These are phyloP conservation scores for Stemphylium beticola DNA, from an alignment of 2,329 filamentous ascomycete genomes.

Conservation along the genomic window DNA sequence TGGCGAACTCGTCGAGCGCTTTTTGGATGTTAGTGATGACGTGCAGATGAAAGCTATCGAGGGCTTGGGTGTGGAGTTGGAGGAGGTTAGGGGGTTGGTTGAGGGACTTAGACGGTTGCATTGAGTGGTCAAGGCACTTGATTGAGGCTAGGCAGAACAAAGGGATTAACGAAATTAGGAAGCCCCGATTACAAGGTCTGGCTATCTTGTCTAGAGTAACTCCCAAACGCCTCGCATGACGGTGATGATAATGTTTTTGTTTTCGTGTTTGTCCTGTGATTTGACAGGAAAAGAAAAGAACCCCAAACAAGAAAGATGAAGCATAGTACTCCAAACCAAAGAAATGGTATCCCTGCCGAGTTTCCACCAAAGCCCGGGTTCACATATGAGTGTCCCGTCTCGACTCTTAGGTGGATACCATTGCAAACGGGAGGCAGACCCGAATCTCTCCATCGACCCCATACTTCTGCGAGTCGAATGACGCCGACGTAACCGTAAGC, in stretches of 20 bases:
- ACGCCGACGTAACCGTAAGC: too few species aligned
- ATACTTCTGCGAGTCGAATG: too few species aligned
- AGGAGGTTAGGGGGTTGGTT: constrained; percentile 65
- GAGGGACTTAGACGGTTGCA: constrained; percentile 61
- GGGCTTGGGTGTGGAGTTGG: constrained; percentile 62
- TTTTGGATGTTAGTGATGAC: constrained; percentile 72
- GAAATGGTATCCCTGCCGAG: too few species aligned
- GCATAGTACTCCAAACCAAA: too few species aligned
- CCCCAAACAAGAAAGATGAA: too few species aligned
- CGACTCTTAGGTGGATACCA: too few species aligned
- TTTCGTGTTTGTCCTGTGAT: not conserved
- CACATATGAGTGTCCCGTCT: too few species aligned
- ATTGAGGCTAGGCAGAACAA: too few species aligned
- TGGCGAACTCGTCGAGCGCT: constrained; percentile 86
- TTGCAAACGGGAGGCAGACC: too few species aligned
- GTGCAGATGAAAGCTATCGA: constrained; percentile 61
- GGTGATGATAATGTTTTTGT: not conserved
- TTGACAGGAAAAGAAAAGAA: not conserved
- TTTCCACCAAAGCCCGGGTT: too few species aligned
- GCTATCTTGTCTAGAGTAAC: not conserved
- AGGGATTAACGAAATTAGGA: not conserved
- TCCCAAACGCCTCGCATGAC: not conserved
- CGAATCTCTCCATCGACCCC: too few species aligned
- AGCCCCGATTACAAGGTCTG: not conserved
- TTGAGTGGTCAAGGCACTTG: constrained; percentile 14